Conservation (phyloP, 305 asterid genomes). For the Fraxinus ornus region DNA sequence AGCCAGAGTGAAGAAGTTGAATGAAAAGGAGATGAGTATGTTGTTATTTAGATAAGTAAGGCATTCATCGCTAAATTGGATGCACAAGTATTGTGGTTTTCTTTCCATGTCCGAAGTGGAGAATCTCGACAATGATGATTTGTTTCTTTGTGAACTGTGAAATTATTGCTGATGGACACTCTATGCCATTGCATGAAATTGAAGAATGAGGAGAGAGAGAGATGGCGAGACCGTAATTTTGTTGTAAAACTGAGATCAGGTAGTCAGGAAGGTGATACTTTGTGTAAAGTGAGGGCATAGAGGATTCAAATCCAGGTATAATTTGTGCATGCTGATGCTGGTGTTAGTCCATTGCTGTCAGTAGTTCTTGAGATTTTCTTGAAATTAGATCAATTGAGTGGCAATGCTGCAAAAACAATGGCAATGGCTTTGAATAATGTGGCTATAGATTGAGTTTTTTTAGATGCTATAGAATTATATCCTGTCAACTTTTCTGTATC, state of each 20-base stretch:
- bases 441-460: not conserved
- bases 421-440: not conserved
- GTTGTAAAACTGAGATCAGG: not conserved
- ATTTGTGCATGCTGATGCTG: not conserved
- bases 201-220: not conserved
- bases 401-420: not conserved
- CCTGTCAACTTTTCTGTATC: not conserved
- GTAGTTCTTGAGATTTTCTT: not conserved
- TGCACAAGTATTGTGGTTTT: not conserved
- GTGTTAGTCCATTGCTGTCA: not conserved
- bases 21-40: not conserved
- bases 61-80: not conserved
- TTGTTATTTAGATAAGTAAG: not conserved
- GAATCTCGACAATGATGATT: not conserved
- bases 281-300: not conserved
- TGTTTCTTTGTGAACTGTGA: not conserved
- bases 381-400: not conserved
- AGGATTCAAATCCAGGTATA: not conserved
- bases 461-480: not conserved
- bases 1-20: slow-evolving; percentile 22
- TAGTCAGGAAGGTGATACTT: not conserved
- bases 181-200: not conserved
- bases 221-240: not conserved
- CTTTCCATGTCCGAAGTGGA: not conserved
- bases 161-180: not conserved